phyloP scores from a whole-genome alignment of 2,329 filamentous ascomycete species.

The Xylariales sp. region DNA sequence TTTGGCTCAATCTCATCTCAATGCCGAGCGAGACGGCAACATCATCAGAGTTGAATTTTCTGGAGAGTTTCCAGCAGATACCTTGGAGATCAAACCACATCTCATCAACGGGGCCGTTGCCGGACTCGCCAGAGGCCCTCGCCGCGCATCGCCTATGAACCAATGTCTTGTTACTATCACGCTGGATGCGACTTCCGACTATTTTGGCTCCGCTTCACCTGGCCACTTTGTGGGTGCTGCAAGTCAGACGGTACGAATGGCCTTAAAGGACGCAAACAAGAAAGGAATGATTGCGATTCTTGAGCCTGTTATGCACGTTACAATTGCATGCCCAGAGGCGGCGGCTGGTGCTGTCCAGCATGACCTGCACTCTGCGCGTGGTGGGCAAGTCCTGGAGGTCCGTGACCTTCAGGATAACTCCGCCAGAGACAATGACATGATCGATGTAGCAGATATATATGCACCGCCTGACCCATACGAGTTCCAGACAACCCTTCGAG shows the following conservation, averaged over 20 bases:
- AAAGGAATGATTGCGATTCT: conserved; percentile 61
- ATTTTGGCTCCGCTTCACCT: conserved; percentile 63
- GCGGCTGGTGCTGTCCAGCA: conserved; percentile 78
- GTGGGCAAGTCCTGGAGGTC: conserved; percentile 72
- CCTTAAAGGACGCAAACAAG: conserved; percentile 59
- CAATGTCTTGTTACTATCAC: conserved; percentile 66
- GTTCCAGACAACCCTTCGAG: conserved; percentile 51
- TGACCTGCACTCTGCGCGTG: conserved; percentile 70
- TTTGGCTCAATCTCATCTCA: conserved; percentile 35
- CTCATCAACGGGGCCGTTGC: conserved; percentile 79
- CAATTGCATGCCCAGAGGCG: conserved; percentile 79
- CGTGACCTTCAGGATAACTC: conserved; percentile 64
- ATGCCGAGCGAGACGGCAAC: conserved; percentile 68
- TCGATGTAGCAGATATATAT: conserved; percentile 76
- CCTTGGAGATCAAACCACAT: conserved; percentile 48
- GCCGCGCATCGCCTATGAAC: conserved; percentile 75
- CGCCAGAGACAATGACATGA: conserved; percentile 49
- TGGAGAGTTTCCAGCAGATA: conserved; percentile 38
- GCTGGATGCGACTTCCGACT: conserved; percentile 60
- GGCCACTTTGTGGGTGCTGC: conserved; percentile 62
- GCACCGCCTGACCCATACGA: conserved; percentile 81
- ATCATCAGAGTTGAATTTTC: conserved; percentile 49
- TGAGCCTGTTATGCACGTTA: conserved; percentile 90
- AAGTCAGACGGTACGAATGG: conserved; percentile 60
- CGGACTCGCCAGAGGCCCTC: conserved; percentile 79